Conservation (phyloP, 1,284 basidiomycete genomes). For the Ceratobasidium sp. region DNA sequence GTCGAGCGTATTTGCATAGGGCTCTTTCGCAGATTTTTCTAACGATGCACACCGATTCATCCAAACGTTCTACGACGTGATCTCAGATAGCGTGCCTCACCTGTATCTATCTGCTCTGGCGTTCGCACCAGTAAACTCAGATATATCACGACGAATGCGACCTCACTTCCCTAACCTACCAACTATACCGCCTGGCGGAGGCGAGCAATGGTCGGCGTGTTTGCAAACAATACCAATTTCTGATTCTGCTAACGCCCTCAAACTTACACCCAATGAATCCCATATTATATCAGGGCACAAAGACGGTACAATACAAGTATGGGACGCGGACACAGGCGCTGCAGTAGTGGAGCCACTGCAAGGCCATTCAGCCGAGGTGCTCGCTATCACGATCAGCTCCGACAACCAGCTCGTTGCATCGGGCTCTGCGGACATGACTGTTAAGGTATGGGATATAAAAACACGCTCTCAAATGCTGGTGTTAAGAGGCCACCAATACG, state of each 20-base stretch:
- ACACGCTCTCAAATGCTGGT: background rate
- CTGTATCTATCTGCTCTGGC: background rate
- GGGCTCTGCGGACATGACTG: background rate
- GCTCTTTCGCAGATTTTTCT: background rate
- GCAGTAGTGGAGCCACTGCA: background rate
- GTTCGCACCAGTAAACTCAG: background rate
- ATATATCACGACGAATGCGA: background rate
- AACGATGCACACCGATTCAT: background rate
- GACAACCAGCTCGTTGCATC: conserved; percentile 9
- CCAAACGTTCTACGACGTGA: background rate
- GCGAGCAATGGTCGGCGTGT: background rate
- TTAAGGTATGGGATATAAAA: conserved; percentile 26
- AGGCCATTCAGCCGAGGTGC: background rate
- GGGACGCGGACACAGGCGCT: conserved; percentile 2
- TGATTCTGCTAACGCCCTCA: background rate
- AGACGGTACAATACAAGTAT: background rate
- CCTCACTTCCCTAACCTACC: background rate
- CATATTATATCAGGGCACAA: background rate
- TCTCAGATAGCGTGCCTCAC: background rate
- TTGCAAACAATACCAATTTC: background rate
- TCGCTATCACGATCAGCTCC: background rate
- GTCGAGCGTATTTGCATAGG: too few relatives aligned
- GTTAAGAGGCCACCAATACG: too few relatives aligned
- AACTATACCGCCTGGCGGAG: background rate
- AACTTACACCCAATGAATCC: background rate